Evolutionary conservation across 176 grass and related monocot genomes (phyloP).

Genomic region (Coix lacrymajobi): DNA sequence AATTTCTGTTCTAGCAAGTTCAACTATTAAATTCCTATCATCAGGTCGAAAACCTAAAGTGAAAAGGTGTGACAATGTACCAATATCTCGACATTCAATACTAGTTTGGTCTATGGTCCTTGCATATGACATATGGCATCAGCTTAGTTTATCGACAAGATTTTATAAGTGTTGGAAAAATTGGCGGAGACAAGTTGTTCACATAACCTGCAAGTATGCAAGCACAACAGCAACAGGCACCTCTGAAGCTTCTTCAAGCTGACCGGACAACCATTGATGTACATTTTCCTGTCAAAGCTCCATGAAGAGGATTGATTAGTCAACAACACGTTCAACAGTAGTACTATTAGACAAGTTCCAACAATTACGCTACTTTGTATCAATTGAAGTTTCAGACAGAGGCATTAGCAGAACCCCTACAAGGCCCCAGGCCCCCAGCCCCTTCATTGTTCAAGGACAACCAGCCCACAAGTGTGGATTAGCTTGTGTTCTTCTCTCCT

Average conservation of each 20-base stretch:
- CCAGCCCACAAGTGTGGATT: not conserved
- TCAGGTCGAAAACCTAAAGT: not conserved
- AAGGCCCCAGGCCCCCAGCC: not conserved
- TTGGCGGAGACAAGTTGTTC: not conserved
- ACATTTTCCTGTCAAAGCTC: conserved; percentile 45
- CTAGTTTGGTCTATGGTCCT: not conserved
- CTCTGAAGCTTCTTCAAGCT: conserved; percentile 34
- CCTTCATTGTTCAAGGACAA: not conserved
- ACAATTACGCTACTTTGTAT: not conserved
- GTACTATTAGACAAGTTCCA: not conserved
- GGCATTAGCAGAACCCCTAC: not conserved
- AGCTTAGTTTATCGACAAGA: not conserved
- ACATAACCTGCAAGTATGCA: conserved; percentile 46
- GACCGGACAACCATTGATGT: conserved; percentile 42
- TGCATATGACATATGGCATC: not conserved
- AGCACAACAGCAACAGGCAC: conserved; percentile 35
- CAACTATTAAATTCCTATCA: not conserved
- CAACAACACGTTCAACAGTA: not conserved
- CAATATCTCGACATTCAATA: not conserved
- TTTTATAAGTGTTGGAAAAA: conserved; percentile 11
- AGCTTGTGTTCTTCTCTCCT: not conserved
- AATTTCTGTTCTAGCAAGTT: not conserved
- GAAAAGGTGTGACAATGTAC: not conserved
- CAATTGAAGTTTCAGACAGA: not conserved
- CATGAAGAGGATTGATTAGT: not conserved